These are phyloP conservation scores for Cynanchum wilfordii DNA, from an alignment of 257 asterid species.

Conservation along the genomic window DNA sequence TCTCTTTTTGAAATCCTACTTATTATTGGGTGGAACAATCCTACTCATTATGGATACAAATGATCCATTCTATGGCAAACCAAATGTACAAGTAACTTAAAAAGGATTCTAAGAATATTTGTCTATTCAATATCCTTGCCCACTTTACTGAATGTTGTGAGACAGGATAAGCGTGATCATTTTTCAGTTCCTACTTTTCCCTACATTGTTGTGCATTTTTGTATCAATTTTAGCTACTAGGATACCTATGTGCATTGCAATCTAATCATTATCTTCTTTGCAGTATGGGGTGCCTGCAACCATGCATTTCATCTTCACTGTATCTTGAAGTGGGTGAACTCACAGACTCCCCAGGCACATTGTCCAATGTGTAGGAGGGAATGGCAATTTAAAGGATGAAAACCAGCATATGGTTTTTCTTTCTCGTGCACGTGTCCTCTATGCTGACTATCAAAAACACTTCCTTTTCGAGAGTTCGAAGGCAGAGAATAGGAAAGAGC, in stretches of 20 bases:
- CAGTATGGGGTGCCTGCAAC: conserved; percentile 91
- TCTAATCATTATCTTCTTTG: conserved; percentile 9
- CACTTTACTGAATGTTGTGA: background rate
- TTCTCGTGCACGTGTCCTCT: too few species aligned
- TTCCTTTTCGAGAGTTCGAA: background rate
- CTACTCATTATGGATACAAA: background rate
- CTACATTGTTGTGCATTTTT: background rate
- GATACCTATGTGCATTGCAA: background rate
- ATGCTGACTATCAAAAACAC: too few species aligned
- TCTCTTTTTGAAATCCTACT: background rate
- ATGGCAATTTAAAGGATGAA: conserved; percentile 81
- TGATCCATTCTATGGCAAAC: background rate
- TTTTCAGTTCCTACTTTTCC: background rate
- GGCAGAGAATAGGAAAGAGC: too few species aligned
- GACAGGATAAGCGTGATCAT: background rate
- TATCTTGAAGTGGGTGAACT: conserved; percentile 89
- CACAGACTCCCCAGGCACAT: conserved; percentile 83
- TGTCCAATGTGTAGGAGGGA: conserved; percentile 95
- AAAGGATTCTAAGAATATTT: background rate
- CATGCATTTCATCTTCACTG: conserved; percentile 94
- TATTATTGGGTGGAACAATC: background rate
- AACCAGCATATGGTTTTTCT: background rate
- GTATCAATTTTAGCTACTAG: background rate
- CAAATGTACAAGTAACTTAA: background rate
- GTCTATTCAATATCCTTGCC: background rate